Evolutionary conservation across 164 flowering plant species (phyloP), one percentile per base, ranked within the genome.

Genomic region (Warburgia ugandensis): DNA sequence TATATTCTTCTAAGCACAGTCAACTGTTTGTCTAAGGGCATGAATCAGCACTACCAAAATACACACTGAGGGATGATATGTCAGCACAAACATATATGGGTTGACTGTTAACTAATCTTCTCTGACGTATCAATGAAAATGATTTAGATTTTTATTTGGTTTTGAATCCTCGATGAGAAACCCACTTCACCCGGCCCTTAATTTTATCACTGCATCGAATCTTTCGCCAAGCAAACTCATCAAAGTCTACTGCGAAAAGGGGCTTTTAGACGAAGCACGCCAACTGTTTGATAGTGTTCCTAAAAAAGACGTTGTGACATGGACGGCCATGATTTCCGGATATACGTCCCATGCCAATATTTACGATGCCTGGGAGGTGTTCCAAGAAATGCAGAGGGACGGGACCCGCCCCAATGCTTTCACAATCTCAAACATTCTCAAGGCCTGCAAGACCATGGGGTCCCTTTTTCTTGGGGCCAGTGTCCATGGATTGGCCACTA

Each of bases 301-400:
- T 53, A 70, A 79, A 0, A 58, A 77, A 65, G 94, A 86, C 36
- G 83, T 90, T 5, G 85, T 91, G 35, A 55, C 87, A 3, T 86
- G 98, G 98, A 83, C 96, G 0, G 73, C 79, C 50, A 77, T 87
- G 92, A 78, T 91, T 10, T 17, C 79, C 1, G 95, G 90, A 12
- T 81, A 77, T 71, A 59, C 83, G 1, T 73, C 77, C 5, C 69
- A 78, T 42, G 66, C 59, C 23, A 58, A 42, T n/a, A 45, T 75
- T 51, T 1, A 14, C 20, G 57, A 58, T 4, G 95, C 95, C 11
- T 87, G 84, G 92, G 3, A 4, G 14, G 7, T 66, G 66, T 85
- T 87, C 45, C 13, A 52, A 23, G 73, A 72, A 29, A 84, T 91
- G 96, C 16, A 62, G 17, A 64, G 52, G 35, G 69, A 47, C 16